Percentiles rank a stretch among this genome's conserved stretches.
These are phyloP conservation scores for Penicillium paxilli DNA, from an alignment of 495 filamentous ascomycete genomes.

Conservation along the genomic window DNA sequence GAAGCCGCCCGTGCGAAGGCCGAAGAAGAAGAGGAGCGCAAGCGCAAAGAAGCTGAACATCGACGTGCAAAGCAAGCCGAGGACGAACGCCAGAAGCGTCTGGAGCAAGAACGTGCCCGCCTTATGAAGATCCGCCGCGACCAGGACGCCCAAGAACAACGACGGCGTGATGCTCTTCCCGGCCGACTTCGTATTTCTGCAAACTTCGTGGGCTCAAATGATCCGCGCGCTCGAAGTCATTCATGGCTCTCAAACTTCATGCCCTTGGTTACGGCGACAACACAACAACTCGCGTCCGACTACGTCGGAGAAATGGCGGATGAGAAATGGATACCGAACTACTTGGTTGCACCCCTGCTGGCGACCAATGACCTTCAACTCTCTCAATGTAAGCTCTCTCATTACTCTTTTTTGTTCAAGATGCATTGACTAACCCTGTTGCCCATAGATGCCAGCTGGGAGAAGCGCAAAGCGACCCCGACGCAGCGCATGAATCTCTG, in stretches of 20 bases:
- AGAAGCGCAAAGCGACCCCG: conserved; percentile 48
- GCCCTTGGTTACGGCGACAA: conserved; percentile 52
- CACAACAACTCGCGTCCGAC: conserved; percentile 44
- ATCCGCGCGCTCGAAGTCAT: conserved; percentile 43
- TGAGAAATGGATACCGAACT: conserved; percentile 77
- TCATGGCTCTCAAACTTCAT: conserved; percentile 51
- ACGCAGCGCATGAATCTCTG: conserved; percentile 52
- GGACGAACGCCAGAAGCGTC: conserved; percentile 53
- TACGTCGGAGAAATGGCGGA: conserved; percentile 42
- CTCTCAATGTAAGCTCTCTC: conserved; percentile 65
- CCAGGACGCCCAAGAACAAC: conserved; percentile 55
- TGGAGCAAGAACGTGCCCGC: conserved; percentile 58
- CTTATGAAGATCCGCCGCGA: conserved; percentile 49
- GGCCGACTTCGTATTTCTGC: conserved; percentile 49
- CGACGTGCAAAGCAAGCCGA: conserved; percentile 52
- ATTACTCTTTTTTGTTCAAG: background rate
- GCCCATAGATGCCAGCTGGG: conserved; percentile 66
- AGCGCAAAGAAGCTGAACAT: conserved; percentile 53
- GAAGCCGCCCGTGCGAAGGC: conserved; percentile 48
- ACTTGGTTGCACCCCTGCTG: conserved; percentile 70
- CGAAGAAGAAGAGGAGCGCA: conserved; percentile 55
- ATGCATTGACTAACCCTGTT: conserved; percentile 2
- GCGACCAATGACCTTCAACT: conserved; percentile 75
- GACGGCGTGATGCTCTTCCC: conserved; percentile 58
- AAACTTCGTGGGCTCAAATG: conserved; percentile 49